phyloP scores from a whole-genome alignment of 139 green algal genomes.

The Picochlorum sp. region DNA sequence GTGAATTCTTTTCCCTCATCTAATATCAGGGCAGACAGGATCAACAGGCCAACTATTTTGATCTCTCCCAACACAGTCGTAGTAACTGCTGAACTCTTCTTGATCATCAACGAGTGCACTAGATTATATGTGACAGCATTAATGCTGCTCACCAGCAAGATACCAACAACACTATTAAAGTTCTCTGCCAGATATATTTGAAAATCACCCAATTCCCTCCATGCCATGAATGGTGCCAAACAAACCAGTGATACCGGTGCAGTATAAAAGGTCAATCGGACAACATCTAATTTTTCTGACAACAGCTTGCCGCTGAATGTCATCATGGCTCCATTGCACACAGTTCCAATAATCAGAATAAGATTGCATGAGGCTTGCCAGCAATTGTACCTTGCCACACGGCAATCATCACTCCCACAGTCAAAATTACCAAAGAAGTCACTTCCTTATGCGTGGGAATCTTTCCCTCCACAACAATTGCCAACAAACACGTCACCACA shows the following conservation, averaged over 20 bases:
- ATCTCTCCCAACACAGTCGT: conserved; percentile 56
- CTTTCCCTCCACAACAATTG: conserved; percentile 37
- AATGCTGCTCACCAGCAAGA: conserved; percentile 6
- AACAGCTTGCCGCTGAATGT: conserved; percentile 37
- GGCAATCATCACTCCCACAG: conserved; percentile 44
- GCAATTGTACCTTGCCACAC: conserved; percentile 39
- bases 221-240: conserved; percentile 46
- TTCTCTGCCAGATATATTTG: conserved; percentile 13
- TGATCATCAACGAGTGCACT: conserved; percentile 44
- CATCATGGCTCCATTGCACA: conserved; percentile 55
- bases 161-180: background rate
- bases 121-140: conserved; percentile 23
- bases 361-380: conserved; percentile 31
- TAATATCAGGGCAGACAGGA: conserved; percentile 43
- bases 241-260: conserved; percentile 45
- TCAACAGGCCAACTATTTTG: conserved; percentile 47
- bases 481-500: conserved; percentile 41
- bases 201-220: conserved; percentile 25
- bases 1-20: conserved; percentile 42
- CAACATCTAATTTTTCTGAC: conserved; percentile 59
- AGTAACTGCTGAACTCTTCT: conserved; percentile 40
- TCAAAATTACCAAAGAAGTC: conserved; percentile 36
- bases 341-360: conserved; percentile 33
- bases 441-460: conserved; percentile 30
- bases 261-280: conserved; percentile 71